A percentile compares a stretch with the other conserved stretches of the same genome.
phyloP scores from a whole-genome alignment of 208 protist genomes.

The Blechomonas ayalai region DNA sequence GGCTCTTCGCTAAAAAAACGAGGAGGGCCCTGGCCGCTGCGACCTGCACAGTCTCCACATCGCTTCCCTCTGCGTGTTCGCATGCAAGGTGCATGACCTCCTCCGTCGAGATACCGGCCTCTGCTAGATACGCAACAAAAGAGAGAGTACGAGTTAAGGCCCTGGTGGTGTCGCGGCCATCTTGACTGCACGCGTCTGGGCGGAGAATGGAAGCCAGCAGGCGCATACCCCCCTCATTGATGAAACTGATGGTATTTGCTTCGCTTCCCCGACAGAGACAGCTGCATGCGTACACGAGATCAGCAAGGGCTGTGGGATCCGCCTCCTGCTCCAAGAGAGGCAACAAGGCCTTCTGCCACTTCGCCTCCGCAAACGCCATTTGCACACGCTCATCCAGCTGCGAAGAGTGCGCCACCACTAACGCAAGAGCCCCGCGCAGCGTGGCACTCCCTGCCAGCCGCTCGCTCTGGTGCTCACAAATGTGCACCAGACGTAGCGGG shows the following conservation, averaged over 20 bases:
- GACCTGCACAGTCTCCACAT: conserved; percentile 26
- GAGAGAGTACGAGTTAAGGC: conserved; percentile 34
- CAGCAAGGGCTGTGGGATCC: conserved; percentile 17
- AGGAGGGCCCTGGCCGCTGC: conserved; percentile 27
- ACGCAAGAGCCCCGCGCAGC: conserved; percentile 13
- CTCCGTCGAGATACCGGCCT: conserved; percentile 25
- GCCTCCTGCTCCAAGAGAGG: conserved; percentile 12
- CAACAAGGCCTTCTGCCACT: conserved; percentile 15
- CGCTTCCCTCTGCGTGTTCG: conserved; percentile 2
- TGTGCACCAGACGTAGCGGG: conserved; percentile 26
- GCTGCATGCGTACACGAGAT: conserved; percentile 55
- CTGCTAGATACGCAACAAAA: conserved; percentile 40
- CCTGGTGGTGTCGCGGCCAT: conserved; percentile 12
- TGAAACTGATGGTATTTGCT: conserved; percentile 33
- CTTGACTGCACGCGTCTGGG: neutral
- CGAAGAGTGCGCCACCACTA: conserved; percentile 32
- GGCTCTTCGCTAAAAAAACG: conserved; percentile 18
- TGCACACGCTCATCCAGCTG: conserved; percentile 68
- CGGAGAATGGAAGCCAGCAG: conserved; percentile 10
- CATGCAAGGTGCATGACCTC: conserved; percentile 19
- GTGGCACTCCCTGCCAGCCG: conserved; percentile 6
- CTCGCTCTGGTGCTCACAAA: conserved; percentile 1
- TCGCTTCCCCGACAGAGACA: conserved; percentile 55
- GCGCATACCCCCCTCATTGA: conserved; percentile 22
- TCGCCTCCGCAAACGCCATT: conserved; percentile 21